Base-by-base conservation (phyloP, 495 filamentous ascomycete genomes). In the Penicillium salamii region DNA sequence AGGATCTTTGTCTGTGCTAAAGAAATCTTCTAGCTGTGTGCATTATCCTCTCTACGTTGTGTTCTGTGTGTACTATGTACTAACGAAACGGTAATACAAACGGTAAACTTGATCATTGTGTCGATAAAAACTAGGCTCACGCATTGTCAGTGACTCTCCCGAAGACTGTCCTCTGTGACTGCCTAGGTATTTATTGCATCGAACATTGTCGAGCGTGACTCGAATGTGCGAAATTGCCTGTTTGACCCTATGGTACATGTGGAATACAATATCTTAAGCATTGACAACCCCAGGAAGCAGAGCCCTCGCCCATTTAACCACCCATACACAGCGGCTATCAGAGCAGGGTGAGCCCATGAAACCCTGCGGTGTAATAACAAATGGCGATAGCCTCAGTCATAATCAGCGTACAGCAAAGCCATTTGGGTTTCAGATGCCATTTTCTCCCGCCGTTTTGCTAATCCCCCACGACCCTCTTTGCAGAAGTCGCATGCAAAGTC, bases 401-500 rank as follows among this genome's bases (percentile, higher is more conserved):
- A 42, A 42, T 50, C 29, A 1, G 47, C 37, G 26, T 50, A 50
- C 13, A 50, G 14, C 15, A 31, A n/a, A 28, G 21, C 24, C 40
- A 36, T 44, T 37, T 50, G 42, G 28, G 45, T 52, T 26, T 58
- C 59, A 11, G 56, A 31, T 6, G 50, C 59, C 71, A 71, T 68
- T 37, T 55, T 71, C 45, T 56, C 49, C 53, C 88, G 91, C 44
- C 82, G 77, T 52, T 66, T 81, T 51, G 78, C 80, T 55, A 97
- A 63, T 1, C 63, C 80, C 19, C 62, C 63, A 3, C 70, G 60
- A 46, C 74, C 74, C 46, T 95, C 87, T 68, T 97, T 97, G 61
- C 91, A 90, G 67, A 82, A 87, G 69, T 97, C 92, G 62, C 92
- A 97, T 8, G 91, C 91, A 68, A 78, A 90, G 49, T 95, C 83